Percentiles rank a stretch among this genome's conserved stretches.
Conservation (phyloP, 2,329 filamentous ascomycete genomes). For the Pleomassaria siparia region DNA sequence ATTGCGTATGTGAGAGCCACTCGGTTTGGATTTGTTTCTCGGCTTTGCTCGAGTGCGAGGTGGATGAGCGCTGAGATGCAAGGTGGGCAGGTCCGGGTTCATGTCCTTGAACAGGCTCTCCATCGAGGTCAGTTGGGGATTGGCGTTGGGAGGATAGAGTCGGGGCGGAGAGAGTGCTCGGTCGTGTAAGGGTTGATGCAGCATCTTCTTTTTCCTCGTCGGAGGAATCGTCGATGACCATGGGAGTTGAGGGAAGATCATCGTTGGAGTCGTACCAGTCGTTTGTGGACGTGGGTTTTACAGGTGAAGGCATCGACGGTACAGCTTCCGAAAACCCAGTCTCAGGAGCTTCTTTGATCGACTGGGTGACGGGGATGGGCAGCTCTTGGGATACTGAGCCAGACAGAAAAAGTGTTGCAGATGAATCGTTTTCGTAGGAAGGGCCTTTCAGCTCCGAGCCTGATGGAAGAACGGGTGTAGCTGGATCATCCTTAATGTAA, state of each 20-base stretch:
- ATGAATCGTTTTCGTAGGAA: background rate
- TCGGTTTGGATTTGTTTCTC: constrained; percentile 36
- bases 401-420: background rate
- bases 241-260: constrained; percentile 26
- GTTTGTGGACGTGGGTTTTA: background rate
- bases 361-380: background rate
- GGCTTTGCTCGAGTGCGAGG: constrained; percentile 34
- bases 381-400: background rate
- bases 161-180: background rate
- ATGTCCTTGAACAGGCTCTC: constrained; percentile 23
- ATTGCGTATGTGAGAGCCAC: constrained; percentile 37
- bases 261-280: constrained; percentile 10
- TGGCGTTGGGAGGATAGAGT: constrained; percentile 5
- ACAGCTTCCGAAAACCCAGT: background rate
- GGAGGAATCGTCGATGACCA: constrained; percentile 22
- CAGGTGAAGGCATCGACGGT: background rate
- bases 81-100: constrained; percentile 20
- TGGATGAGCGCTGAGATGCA: constrained; percentile 12
- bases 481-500: background rate
- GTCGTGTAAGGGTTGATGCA: constrained; percentile 5
- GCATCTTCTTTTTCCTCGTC: constrained; percentile 10
- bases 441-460: background rate
- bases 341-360: background rate
- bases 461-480: background rate
- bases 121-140: constrained; percentile 18